A percentile compares a stretch with the other conserved stretches of the same genome.
These are phyloP conservation scores for Cynara cardunculus DNA, from an alignment of 129 eudicot genomes.

Conservation along the genomic window DNA sequence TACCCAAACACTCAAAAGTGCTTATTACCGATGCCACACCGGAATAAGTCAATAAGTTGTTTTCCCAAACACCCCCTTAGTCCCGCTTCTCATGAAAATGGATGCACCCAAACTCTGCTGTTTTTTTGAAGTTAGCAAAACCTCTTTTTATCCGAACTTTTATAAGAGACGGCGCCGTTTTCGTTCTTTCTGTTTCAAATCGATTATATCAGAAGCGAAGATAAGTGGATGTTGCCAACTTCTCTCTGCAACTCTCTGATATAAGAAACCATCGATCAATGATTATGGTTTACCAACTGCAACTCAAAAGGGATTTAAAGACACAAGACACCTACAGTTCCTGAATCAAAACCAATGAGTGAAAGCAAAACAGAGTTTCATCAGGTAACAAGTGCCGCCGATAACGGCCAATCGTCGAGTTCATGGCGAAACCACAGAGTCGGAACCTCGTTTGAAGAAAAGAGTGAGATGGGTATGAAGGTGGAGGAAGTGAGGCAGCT, in stretches of 20 bases:
- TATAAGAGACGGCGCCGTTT: neutral
- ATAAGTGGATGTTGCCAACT: neutral
- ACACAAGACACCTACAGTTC: neutral
- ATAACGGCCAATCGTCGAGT: neutral
- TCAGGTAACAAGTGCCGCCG: neutral
- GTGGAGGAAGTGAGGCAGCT: constrained; percentile 29
- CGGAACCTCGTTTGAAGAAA: neutral
- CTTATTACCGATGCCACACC: no score
- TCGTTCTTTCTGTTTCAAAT: neutral
- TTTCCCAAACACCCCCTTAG: no score
- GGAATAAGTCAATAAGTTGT: no score
- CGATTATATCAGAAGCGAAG: neutral
- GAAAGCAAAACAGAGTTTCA: neutral
- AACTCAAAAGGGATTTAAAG: neutral
- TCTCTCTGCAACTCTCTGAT: neutral
- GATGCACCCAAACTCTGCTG: no score
- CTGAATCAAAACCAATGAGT: neutral
- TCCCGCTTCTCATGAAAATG: no score
- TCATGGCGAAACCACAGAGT: neutral
- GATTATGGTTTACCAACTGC: neutral
- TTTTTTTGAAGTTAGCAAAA: no score
- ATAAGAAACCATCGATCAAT: neutral
- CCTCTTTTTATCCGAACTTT: neutral
- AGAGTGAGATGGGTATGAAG: neutral
- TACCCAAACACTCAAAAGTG: no score